Percentiles rank a stretch among this genome's conserved stretches.
phyloP scores from a whole-genome alignment of 1,284 basidiomycete genomes.

The Phylloporus sp. region DNA sequence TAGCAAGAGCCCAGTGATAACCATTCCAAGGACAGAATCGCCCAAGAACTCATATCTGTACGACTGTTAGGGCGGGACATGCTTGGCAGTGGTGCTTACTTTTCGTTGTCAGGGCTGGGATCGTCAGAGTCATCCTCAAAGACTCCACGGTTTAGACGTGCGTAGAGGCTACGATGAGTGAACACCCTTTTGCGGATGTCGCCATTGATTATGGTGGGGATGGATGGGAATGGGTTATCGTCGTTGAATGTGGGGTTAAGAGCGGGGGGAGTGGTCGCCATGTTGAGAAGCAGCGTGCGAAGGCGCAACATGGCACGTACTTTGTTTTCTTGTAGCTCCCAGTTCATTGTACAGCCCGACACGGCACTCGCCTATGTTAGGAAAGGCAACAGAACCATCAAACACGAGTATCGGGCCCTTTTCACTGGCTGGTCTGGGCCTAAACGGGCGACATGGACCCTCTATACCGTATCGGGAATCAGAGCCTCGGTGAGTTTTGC shows the following conservation, averaged over 20 bases:
- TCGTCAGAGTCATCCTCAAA: slow-evolving; percentile 77
- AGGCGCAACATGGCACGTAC: neutral
- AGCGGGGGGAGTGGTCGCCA: slow-evolving; percentile 11
- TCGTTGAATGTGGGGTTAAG: slow-evolving; percentile 31
- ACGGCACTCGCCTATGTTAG: too few relatives aligned
- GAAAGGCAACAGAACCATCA: too few relatives aligned
- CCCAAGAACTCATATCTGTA: slow-evolving; percentile 76
- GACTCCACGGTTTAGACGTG: slow-evolving; percentile 65
- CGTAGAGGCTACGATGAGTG: slow-evolving; percentile 75
- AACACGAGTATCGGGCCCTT: too few relatives aligned
- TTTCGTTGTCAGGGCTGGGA: slow-evolving; percentile 80
- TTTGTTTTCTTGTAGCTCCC: too few relatives aligned
- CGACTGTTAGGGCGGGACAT: neutral
- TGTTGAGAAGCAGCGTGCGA: slow-evolving; percentile 6
- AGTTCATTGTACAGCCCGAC: too few relatives aligned
- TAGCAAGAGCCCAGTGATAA: slow-evolving; percentile 68
- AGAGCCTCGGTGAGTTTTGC: too few relatives aligned
- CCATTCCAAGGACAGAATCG: slow-evolving; percentile 71
- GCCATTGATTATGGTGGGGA: slow-evolving; percentile 28
- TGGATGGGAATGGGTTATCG: slow-evolving; percentile 35
- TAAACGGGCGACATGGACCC: too few relatives aligned
- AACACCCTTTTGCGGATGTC: slow-evolving; percentile 62
- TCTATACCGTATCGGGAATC: too few relatives aligned
- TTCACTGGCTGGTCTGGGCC: too few relatives aligned
- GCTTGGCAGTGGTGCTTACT: slow-evolving; percentile 47